phyloP scores from a whole-genome alignment of 2,329 filamentous ascomycete species.

The Pezicula carpinea region DNA sequence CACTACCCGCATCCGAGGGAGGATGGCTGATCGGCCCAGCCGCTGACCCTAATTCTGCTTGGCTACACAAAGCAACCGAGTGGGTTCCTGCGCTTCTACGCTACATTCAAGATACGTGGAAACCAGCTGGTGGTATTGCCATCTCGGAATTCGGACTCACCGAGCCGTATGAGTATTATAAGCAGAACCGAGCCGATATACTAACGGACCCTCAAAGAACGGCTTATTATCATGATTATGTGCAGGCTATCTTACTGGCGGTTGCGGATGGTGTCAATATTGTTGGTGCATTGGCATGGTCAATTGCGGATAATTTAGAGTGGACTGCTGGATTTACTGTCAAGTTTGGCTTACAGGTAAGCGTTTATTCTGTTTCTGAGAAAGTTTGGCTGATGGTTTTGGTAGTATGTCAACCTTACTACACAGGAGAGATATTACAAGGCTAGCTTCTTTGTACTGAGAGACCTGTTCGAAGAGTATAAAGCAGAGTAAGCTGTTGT shows the following conservation, averaged over 20 bases:
- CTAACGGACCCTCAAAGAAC: conserved; percentile 74
- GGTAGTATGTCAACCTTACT: too few relatives aligned
- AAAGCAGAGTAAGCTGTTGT: too few relatives aligned
- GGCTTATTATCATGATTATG: conserved; percentile 72
- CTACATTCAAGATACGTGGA: conserved; percentile 24
- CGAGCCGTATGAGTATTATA: conserved; percentile 21
- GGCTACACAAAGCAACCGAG: conserved; percentile 21
- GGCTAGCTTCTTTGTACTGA: too few relatives aligned
- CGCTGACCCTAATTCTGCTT: conserved; percentile 17
- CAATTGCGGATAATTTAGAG: conserved; percentile 59
- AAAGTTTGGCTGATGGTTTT: too few relatives aligned
- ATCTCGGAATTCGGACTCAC: conserved; percentile 25
- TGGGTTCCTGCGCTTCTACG: conserved; percentile 21
- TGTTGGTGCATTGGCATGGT: conserved; percentile 78
- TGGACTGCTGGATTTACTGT: conserved; percentile 33
- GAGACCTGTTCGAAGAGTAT: too few relatives aligned
- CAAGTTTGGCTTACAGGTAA: too few relatives aligned
- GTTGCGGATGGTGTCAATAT: conserved; percentile 76
- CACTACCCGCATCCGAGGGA: background rate
- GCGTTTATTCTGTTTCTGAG: too few relatives aligned
- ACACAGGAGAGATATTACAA: too few relatives aligned
- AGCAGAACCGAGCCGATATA: conserved; percentile 35
- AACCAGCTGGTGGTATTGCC: conserved; percentile 16
- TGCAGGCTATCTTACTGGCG: conserved; percentile 61
- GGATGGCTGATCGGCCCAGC: conserved; percentile 21